Percentiles rank a stretch among this genome's conserved stretches.
These are phyloP conservation scores for Solanum etuberosum DNA, from an alignment of 257 asterid species.

Conservation along the genomic window DNA sequence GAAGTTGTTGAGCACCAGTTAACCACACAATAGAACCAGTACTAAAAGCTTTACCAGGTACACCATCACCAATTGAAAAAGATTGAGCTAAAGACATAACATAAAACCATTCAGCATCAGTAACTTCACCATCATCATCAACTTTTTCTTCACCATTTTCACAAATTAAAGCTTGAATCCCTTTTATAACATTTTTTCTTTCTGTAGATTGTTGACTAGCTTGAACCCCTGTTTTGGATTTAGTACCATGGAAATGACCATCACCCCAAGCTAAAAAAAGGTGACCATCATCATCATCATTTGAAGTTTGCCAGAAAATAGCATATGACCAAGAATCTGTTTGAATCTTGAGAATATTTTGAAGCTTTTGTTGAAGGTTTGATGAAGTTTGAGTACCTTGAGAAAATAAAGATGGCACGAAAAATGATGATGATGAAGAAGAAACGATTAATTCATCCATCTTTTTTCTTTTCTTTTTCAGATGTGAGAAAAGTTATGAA, in stretches of 20 bases:
- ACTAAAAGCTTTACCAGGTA: constrained; percentile 43
- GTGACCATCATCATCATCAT: constrained; percentile 25
- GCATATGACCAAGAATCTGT: constrained; percentile 44
- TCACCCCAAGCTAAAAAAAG: constrained; percentile 43
- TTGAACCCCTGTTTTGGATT: neutral
- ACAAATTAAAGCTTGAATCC: constrained; percentile 47
- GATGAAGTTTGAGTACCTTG: neutral
- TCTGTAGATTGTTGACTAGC: constrained; percentile 12
- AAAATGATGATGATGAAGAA: neutral
- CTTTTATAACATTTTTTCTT: constrained; percentile 44
- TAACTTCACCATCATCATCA: neutral
- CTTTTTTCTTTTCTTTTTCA: neutral
- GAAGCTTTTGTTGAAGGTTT: constrained; percentile 39
- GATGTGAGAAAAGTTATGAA: neutral
- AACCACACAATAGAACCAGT: constrained; percentile 54
- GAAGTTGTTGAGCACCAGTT: constrained; percentile 38
- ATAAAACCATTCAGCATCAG: constrained; percentile 58
- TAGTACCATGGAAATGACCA: constrained; percentile 40
- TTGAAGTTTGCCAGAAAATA: constrained; percentile 39
- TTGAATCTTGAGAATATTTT: constrained; percentile 34
- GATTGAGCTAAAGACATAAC: constrained; percentile 60
- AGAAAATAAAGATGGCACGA: neutral
- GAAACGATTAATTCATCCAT: neutral
- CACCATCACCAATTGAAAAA: constrained; percentile 31
- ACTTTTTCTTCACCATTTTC: constrained; percentile 15